Base-by-base conservation (phyloP, 768 basidiomycete genomes). In the Candolleomyces aberdarensis region DNA sequence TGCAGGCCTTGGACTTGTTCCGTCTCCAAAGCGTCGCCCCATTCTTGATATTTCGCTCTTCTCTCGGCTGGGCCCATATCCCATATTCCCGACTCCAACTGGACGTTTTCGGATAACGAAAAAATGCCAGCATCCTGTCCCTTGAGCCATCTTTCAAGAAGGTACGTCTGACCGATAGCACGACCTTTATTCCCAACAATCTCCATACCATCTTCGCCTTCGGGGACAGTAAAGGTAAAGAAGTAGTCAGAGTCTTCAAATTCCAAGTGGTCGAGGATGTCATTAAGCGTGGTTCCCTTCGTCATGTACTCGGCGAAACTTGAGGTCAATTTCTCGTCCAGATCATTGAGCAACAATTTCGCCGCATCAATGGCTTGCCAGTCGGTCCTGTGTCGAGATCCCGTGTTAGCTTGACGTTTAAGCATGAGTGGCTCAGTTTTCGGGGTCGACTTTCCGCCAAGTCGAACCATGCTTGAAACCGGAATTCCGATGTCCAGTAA, bases 401-500 rank as follows among this genome's bases (percentile, higher is more conserved):
- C 29, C 32, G 64, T 59, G 49, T 66, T 63, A 8, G 66, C 52
- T 59, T 85, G 83, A 0, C 76, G 77, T 8, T 71, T 72, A 3
- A 89, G 67, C 5, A 75, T 66, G 29, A 89, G 70, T 0, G 73
- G 69, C 44, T 79, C 79, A 0, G 85, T 85, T 0, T 74, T 64
- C 0, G 72, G 0, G 2, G 81, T 84, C 0, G 81, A 79, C 62
- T 88, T 87, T 9, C 87, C 80, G 7, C 82, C 82, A 0, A 90
- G 72, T 0, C 88, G 80, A 36, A 88, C 82, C 56, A 91, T 82
- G 36, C 70, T 75, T 0, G 46, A 9, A 0, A 62, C 47, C 1
- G 82, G 79, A 3, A 91, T 87, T 0, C 85, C 87, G 31, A 85
- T 84, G 19, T 78, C 76, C 1, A 89, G 67, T 2, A 91, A 78